Conservation (phyloP, 192 early-diverging fungal species). For the Dispira parvispora region DNA sequence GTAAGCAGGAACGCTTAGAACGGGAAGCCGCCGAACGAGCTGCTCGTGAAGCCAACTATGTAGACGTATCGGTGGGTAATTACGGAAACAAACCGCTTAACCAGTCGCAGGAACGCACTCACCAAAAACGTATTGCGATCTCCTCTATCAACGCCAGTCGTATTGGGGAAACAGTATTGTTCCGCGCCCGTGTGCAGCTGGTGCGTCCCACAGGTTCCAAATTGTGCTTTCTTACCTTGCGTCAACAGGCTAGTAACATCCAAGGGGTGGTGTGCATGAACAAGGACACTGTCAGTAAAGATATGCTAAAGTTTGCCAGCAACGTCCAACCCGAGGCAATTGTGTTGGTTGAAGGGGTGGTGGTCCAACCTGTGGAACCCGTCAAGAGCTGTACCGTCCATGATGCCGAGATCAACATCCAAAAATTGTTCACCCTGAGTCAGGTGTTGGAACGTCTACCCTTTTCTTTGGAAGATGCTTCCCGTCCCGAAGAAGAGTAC, state of each 20-base stretch:
- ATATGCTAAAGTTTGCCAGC: constrained; percentile 83
- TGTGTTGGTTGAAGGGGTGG: constrained; percentile 65
- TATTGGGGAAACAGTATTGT: constrained; percentile 55
- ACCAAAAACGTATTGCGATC: constrained; percentile 47
- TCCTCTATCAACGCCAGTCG: constrained; percentile 37
- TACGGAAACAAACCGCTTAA: constrained; percentile 84
- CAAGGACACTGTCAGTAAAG: constrained; percentile 66
- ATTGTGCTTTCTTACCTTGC: constrained; percentile 80
- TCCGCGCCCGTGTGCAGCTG: constrained; percentile 84
- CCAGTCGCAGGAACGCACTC: constrained; percentile 59
- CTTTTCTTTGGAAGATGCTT: constrained; percentile 84
- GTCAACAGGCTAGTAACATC: constrained; percentile 73
- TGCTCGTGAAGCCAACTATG: constrained; percentile 33
- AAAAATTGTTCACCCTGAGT: constrained; percentile 55
- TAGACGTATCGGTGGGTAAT: constrained; percentile 63
- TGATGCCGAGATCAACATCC: constrained; percentile 77
- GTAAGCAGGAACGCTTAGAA: constrained; percentile 39
- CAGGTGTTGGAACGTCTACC: constrained; percentile 63
- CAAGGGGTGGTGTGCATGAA: constrained; percentile 71
- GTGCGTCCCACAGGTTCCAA: constrained; percentile 62
- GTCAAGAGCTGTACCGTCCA: constrained; percentile 88
- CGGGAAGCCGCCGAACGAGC: constrained; percentile 50
- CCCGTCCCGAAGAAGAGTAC: constrained; percentile 64
- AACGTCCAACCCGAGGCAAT: constrained; percentile 74
- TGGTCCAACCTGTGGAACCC: constrained; percentile 60